phyloP scores from a whole-genome alignment of 192 early-diverging fungal genomes.

The Podila minutissima region DNA sequence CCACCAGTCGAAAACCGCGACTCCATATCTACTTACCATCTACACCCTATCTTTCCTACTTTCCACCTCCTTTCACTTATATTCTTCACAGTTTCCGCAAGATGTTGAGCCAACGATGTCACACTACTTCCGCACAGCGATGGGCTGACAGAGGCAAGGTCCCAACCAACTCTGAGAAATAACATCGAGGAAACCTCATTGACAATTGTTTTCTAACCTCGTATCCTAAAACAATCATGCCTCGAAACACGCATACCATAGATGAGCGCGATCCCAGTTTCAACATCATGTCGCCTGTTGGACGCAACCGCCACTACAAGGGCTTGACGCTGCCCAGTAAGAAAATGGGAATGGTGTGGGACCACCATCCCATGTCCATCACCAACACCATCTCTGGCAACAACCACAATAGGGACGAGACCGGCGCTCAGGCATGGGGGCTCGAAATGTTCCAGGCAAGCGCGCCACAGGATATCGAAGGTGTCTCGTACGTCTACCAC shows the following conservation, averaged over 20 bases:
- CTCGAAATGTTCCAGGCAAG: not conserved
- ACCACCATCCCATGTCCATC: constrained; percentile 4
- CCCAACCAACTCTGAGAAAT: too few relatives aligned
- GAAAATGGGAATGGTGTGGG: constrained; percentile 1
- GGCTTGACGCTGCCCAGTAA: constrained; percentile 11
- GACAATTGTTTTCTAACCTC: not conserved
- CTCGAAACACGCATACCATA: not conserved
- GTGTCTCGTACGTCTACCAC: constrained; percentile 24
- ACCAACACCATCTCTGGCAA: constrained; percentile 9
- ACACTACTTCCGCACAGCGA: constrained; percentile 7
- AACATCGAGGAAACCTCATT: too few relatives aligned
- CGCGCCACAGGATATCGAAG: constrained; percentile 7
- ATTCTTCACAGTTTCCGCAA: not conserved
- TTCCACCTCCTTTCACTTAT: not conserved
- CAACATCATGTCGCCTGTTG: constrained; percentile 40
- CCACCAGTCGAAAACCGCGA: too few relatives aligned
- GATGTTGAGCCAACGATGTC: constrained; percentile 24
- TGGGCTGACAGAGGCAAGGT: constrained; percentile 18
- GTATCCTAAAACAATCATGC: not conserved
- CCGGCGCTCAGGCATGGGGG: not conserved
- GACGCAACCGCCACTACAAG: constrained; percentile 32
- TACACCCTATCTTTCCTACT: not conserved
- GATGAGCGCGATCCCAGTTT: constrained; percentile 28
- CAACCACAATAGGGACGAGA: not conserved
- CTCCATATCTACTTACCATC: too few relatives aligned